phyloP scores from a whole-genome alignment of 176 grass and related monocot species.

The Aegilops longissima region DNA sequence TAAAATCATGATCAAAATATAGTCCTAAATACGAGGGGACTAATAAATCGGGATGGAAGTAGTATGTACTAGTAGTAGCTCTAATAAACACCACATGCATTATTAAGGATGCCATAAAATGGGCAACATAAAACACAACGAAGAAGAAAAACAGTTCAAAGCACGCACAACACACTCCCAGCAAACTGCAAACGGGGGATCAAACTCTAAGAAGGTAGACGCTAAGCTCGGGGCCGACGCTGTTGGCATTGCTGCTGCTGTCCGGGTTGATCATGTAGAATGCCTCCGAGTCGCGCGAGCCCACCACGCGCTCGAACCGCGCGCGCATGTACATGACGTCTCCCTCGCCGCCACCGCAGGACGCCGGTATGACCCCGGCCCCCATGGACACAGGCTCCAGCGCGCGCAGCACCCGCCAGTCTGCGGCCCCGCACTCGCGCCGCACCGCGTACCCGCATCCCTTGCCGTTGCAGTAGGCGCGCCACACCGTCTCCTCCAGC shows the following conservation, averaged over 20 bases:
- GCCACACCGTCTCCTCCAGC: constrained; percentile 77
- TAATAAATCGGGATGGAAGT: too few relatives aligned
- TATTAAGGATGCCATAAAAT: constrained; percentile 28
- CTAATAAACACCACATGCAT: constrained; percentile 15
- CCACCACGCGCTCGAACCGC: constrained; percentile 84
- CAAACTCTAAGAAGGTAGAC: constrained; percentile 94
- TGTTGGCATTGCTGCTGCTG: constrained; percentile 29
- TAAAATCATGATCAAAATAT: too few relatives aligned
- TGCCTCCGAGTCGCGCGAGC: constrained; percentile 90
- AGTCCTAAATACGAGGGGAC: too few relatives aligned
- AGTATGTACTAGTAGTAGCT: background rate
- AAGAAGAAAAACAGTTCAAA: constrained; percentile 19
- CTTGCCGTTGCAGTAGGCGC: constrained; percentile 84
- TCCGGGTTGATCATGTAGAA: constrained; percentile 99
- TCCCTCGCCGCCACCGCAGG: constrained; percentile 48
- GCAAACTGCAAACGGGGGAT: constrained; percentile 5
- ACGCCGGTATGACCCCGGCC: constrained; percentile 76
- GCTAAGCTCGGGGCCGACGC: constrained; percentile 78
- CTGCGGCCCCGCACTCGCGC: constrained; percentile 56
- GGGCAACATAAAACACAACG: background rate
- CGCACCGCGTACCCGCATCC: constrained; percentile 73
- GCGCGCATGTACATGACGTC: constrained; percentile 99
- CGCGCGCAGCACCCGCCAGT: constrained; percentile 66
- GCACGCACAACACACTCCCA: constrained; percentile 8
- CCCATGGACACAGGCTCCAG: constrained; percentile 88